Evolutionary conservation across 1,284 basidiomycete species (phyloP).

Genomic region (Apiotrichum porosum): DNA sequence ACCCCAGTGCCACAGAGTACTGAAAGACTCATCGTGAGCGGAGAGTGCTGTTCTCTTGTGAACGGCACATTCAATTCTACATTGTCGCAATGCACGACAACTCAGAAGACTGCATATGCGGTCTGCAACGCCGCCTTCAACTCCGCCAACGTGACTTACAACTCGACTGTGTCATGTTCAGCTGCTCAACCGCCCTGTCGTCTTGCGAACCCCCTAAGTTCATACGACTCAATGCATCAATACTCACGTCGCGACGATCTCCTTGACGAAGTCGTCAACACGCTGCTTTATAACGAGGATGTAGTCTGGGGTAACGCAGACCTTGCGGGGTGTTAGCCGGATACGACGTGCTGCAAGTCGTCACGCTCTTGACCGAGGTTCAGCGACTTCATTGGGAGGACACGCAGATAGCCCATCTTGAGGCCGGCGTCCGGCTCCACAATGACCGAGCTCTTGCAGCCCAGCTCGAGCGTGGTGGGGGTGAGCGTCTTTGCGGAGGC

Average conservation of each 20-base stretch:
- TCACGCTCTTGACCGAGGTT: constrained; percentile 79
- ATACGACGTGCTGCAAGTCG: too few species aligned
- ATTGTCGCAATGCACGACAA: constrained; percentile 23
- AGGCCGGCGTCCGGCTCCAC: constrained; percentile 59
- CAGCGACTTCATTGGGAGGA: constrained; percentile 72
- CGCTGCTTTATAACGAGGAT: too few species aligned
- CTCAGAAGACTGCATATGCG: constrained; percentile 47
- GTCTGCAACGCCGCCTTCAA: too few species aligned
- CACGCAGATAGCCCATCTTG: constrained; percentile 40
- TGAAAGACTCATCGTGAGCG: too few species aligned
- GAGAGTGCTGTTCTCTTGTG: too few species aligned
- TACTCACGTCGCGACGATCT: too few species aligned
- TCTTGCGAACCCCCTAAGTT: too few species aligned
- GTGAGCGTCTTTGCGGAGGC: constrained; percentile 82
- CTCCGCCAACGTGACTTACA: constrained; percentile 15
- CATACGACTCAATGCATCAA: too few species aligned
- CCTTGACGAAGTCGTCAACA: too few species aligned
- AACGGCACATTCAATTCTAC: constrained; percentile 13
- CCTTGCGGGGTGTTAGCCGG: too few species aligned
- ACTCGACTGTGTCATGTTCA: constrained; percentile 22
- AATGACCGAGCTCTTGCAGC: constrained; percentile 77
- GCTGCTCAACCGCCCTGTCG: too few species aligned
- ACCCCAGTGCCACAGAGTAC: too few species aligned
- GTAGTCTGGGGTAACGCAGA: constrained; percentile 59
- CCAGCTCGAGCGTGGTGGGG: constrained; percentile 70